Base-by-base conservation (phyloP, 2,329 filamentous ascomycete genomes). In the Verticillium nubilum region DNA sequence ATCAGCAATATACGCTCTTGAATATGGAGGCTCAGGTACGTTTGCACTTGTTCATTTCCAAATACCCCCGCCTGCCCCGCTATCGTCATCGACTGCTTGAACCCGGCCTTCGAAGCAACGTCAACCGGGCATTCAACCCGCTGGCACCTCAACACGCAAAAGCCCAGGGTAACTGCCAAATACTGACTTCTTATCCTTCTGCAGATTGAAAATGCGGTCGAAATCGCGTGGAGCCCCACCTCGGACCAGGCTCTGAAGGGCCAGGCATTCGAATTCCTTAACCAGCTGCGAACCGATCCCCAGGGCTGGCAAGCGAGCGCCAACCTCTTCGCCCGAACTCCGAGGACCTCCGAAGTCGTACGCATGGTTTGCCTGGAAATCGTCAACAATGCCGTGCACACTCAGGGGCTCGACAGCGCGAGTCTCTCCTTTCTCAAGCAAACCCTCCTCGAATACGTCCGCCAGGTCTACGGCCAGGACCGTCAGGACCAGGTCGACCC, bases 171-270 rank as follows among this genome's bases (percentile, higher is more conserved):
- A 52, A 58, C 37, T 29, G 15, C 33, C 42, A 50, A 9, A 23
- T 61, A 54, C 63, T 67, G 26, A 66, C 63, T 31, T 61, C 55
- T 17, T 29, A 50, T 55, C 56, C 59, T 56, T 26, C 50, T 54
- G 17, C 70, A 97, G 91, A 88, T 97, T 75, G 90, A 95, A 78
- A 94, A 91, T 79, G 95, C 95, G 76, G 95, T 98, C 78, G 87
- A 95, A 75, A 96, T 98, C 78, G 91, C 92, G 75, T 95, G 88
- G 80, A 88, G 94, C 76, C 91, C 91, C 61, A 78, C 83, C 68
- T 89, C 92, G 68, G 86, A 93, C 74, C 86, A 85, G 69, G 77
- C 80, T 65, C 82, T 96, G 70, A 92, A 94, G 76, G 76, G 79
- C 62, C 92, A 97, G 79, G 93, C 94, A 65, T 90, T 91, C 73